Evolutionary conservation across 768 basidiomycete species (phyloP).

Genomic region (Kondoa subrosea): DNA sequence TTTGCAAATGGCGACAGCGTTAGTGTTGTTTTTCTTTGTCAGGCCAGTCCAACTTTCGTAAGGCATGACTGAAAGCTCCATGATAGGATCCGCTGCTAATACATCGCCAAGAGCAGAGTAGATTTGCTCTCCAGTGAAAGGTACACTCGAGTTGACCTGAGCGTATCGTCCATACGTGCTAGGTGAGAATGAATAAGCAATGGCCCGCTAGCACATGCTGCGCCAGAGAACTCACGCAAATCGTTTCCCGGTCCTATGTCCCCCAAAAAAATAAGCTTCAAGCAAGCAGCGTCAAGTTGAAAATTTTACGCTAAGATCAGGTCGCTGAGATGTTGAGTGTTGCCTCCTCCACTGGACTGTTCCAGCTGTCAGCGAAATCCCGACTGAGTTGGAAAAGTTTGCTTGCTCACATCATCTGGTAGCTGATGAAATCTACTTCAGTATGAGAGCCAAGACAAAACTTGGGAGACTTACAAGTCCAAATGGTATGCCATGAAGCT

Average conservation of each 20-base stretch:
- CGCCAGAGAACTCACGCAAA: too few relatives aligned
- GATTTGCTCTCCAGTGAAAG: constrained; percentile 7
- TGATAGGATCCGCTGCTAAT: constrained; percentile 12
- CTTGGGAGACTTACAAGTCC: not conserved
- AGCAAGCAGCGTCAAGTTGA: not conserved
- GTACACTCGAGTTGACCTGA: not conserved
- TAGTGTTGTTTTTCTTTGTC: constrained; percentile 12
- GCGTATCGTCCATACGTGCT: not conserved
- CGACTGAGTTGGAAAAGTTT: not conserved
- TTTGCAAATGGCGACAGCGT: constrained; percentile 14
- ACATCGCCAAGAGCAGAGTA: constrained; percentile 15
- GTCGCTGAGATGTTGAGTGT: not conserved
- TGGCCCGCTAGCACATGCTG: not conserved
- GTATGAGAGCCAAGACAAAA: not conserved
- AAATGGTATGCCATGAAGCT: not conserved
- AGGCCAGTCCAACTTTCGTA: constrained; percentile 15
- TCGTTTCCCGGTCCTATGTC: not conserved
- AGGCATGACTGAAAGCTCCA: constrained; percentile 16
- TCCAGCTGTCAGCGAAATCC: not conserved
- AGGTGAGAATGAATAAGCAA: not conserved
- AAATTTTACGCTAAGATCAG: not conserved
- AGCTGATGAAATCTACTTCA: not conserved
- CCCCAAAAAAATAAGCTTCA: not conserved
- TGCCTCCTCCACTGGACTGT: not conserved
- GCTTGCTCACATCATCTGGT: not conserved